Conservation (phyloP, 2,329 filamentous ascomycete species). For the Alternaria tenuissima region DNA sequence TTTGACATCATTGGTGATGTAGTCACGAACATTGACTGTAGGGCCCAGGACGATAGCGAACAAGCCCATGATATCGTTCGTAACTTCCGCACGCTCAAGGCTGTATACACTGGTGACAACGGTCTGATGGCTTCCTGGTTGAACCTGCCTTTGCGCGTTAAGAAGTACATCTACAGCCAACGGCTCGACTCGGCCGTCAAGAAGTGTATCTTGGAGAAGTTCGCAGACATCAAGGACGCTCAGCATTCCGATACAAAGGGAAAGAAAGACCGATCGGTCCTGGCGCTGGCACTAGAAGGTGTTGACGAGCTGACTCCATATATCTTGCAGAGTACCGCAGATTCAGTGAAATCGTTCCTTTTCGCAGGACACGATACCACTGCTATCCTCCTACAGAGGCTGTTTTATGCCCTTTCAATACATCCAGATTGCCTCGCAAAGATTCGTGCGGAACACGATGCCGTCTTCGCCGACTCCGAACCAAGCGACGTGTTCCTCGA, state of each 20-base stretch:
- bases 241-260: constrained; percentile 23
- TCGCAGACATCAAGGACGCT: constrained; percentile 32
- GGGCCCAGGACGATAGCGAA: constrained; percentile 35
- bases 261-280: constrained; percentile 39
- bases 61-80: constrained; percentile 36
- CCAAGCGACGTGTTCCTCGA: constrained; percentile 53
- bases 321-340: constrained; percentile 49
- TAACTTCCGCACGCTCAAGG: constrained; percentile 31
- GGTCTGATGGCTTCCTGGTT: constrained; percentile 32
- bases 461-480: constrained; percentile 59
- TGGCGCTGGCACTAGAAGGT: constrained; percentile 46
- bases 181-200: constrained; percentile 40
- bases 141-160: constrained; percentile 30
- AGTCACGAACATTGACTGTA: constrained; percentile 38
- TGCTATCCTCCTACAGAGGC: constrained; percentile 42
- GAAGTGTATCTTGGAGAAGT: constrained; percentile 36
- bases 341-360: constrained; percentile 54
- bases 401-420: constrained; percentile 44
- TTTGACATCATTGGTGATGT: constrained; percentile 50
- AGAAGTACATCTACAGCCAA: constrained; percentile 30
- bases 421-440: constrained; percentile 41
- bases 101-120: constrained; percentile 29
- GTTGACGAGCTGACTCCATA: constrained; percentile 46
- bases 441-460: constrained; percentile 60
- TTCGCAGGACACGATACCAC: constrained; percentile 60